These are phyloP conservation scores for Ophiostoma ips DNA, from an alignment of 2,329 filamentous ascomycete species.

Conservation along the genomic window DNA sequence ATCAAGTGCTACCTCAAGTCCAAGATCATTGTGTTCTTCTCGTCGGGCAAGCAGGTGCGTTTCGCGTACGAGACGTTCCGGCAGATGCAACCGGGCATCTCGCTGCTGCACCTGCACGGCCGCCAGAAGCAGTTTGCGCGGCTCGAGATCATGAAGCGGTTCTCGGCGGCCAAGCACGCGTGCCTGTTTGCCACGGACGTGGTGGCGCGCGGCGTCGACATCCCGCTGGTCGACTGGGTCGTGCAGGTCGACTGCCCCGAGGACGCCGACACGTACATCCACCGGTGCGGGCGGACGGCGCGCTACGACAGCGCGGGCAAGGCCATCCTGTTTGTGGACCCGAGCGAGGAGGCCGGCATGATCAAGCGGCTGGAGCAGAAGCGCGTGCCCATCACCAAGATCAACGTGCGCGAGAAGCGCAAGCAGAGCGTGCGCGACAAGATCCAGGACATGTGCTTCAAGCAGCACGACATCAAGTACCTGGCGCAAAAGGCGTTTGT, in stretches of 20 bases:
- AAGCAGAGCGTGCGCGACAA: slow-evolving; percentile 74
- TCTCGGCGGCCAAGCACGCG: slow-evolving; percentile 64
- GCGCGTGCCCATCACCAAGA: slow-evolving; percentile 75
- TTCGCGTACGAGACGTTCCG: slow-evolving; percentile 92
- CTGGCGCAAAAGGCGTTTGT: slow-evolving; percentile 92
- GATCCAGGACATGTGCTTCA: slow-evolving; percentile 89
- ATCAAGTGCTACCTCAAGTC: slow-evolving; percentile 80
- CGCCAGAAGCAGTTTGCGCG: slow-evolving; percentile 84
- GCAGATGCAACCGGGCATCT: slow-evolving; percentile 86
- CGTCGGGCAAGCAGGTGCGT: slow-evolving; percentile 88
- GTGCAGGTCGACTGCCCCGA: slow-evolving; percentile 97
- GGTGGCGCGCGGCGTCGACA: slow-evolving; percentile 85
- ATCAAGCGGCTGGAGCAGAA: slow-evolving; percentile 70
- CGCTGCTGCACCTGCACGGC: slow-evolving; percentile 82
- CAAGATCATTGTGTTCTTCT: slow-evolving; percentile 92
- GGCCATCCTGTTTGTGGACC: slow-evolving; percentile 82
- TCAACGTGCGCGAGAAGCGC: slow-evolving; percentile 80
- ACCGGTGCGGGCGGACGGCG: slow-evolving; percentile 89
- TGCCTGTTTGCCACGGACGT: slow-evolving; percentile 95
- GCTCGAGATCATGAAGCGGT: slow-evolving; percentile 74
- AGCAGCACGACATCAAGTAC: slow-evolving; percentile 87
- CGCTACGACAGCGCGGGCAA: slow-evolving; percentile 77
- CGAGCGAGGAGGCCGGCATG: slow-evolving; percentile 89
- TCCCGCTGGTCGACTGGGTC: slow-evolving; percentile 94
- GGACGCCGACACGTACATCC: slow-evolving; percentile 94